Base-by-base conservation (phyloP, 2,329 filamentous ascomycete species). In the Paracoccidioides lutzii region DNA sequence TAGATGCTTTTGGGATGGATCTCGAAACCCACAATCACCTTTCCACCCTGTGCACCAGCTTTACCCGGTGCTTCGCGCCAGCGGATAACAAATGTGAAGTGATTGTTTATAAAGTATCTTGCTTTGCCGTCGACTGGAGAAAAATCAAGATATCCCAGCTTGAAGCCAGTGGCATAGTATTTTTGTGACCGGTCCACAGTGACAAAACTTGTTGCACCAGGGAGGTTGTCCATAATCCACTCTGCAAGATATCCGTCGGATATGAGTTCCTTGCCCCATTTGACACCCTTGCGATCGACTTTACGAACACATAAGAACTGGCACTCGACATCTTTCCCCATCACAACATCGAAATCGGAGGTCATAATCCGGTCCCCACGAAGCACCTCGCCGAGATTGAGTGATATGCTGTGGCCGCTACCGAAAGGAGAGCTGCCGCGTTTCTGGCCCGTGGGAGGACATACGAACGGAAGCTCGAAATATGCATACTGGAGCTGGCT, bases 401-500 rank as follows among this genome's bases (percentile, higher is more conserved):
- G 78, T 1, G 87, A 83, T 55, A 94, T 81, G 66, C 81, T 88
- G 67, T 89, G 81, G 49, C 88, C 87, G 60, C 85, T 87, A 54
- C 88, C 79, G 56, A 90, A 78, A 15, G 82, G 81, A 4, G 81
- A 82, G 41, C 84, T 85, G 53, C 79, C 77, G 61, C 81, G 81
- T 59, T 75, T 78, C 59, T 81, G 77, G 52, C 87, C 87, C 7
- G 83, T 87, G 1, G 87, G 85, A 9, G 87, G 86, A 66, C 88
- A 94, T 54, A 91, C 86, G 68, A 94, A 95, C 6, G 89, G 88
- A 1, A 94, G 82, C 63, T 93, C 87, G 68, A 85, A 87, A 74
- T 91, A 95, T 62, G 88, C 88, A 80, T 90, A 94, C 69, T 94
- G 88, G n/a, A 95, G 76, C 68, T 93, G 85, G 6, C 87, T 93